A percentile compares a stretch with the other conserved stretches of the same genome.
Evolutionary conservation across 441 rosid genomes (phyloP).

Genomic region (Mallotus repandus): DNA sequence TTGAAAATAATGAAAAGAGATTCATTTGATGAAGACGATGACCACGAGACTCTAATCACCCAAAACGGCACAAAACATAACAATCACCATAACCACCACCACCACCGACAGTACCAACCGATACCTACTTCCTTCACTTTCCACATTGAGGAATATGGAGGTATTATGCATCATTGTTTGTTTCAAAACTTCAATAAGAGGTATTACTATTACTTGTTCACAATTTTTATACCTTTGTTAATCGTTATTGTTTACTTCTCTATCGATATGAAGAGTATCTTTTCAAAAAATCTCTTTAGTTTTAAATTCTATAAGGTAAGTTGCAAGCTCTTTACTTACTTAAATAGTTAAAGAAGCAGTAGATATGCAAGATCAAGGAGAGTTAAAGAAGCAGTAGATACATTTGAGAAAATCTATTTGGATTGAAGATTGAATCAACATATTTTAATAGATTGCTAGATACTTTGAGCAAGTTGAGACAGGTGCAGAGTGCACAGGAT

Average conservation of each 20-base stretch:
- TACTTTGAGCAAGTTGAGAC: conserved; percentile 59
- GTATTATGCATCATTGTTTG: conserved; percentile 27
- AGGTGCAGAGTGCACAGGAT: conserved; percentile 64
- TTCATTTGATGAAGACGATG: conserved; percentile 78
- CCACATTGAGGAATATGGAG: conserved; percentile 44
- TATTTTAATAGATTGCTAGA: conserved; percentile 74
- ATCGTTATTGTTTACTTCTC: no score
- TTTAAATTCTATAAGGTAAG: no score
- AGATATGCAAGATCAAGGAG: conserved; percentile 68
- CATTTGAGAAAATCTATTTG: conserved; percentile 73
- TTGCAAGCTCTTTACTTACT: no score
- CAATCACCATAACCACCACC: conserved; percentile 11
- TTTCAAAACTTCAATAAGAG: no score
- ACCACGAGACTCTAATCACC: conserved; percentile 52
- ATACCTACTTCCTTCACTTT: conserved; percentile 36
- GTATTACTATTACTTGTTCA: no score
- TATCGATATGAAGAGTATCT: no score
- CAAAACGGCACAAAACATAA: conserved; percentile 55
- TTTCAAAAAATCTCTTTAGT: no score
- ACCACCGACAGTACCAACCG: not conserved
- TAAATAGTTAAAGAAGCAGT: conserved; percentile 19
- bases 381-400: conserved; percentile 61
- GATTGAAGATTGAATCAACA: conserved; percentile 49
- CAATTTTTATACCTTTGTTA: no score
- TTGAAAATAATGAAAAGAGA: conserved; percentile 43